Conservation (phyloP, 192 early-diverging fungal genomes). For the Haplosporangium gracile region DNA sequence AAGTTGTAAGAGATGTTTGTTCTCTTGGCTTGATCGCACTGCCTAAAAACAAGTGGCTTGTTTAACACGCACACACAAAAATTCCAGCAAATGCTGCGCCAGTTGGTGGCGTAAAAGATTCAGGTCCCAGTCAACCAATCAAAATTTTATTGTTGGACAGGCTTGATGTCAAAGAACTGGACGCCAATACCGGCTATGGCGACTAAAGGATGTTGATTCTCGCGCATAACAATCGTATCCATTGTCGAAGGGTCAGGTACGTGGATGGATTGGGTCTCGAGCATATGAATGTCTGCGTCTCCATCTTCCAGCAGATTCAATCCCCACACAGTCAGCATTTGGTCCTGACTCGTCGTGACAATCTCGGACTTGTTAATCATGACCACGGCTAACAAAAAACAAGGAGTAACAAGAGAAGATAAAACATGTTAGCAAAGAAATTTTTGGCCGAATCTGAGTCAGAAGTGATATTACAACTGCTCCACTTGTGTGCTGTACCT, state of each 20-base stretch:
- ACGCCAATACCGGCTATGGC: constrained; percentile 73
- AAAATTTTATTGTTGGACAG: background rate
- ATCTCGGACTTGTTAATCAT: constrained; percentile 52
- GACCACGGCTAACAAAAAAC: constrained; percentile 55
- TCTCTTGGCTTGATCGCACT: background rate
- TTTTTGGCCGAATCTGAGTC: background rate
- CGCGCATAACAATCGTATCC: constrained; percentile 41
- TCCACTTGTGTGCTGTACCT: constrained; percentile 51
- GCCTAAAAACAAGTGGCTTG: background rate
- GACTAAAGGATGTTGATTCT: constrained; percentile 7
- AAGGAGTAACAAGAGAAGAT: background rate
- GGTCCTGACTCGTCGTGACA: constrained; percentile 75
- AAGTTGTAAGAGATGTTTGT: background rate
- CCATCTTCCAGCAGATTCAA: constrained; percentile 25
- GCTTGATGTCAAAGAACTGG: constrained; percentile 59
- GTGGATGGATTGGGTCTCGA: constrained; percentile 66
- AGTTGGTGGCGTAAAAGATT: constrained; percentile 23
- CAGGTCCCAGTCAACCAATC: background rate
- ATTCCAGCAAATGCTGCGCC: background rate
- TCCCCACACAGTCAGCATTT: constrained; percentile 73
- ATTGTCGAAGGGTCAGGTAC: constrained; percentile 78
- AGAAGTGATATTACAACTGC: background rate
- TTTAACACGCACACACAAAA: background rate
- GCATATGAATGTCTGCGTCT: constrained; percentile 4
- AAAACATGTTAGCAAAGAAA: background rate